Percentiles rank a stretch among this genome's conserved stretches.
phyloP scores from a whole-genome alignment of 2,329 filamentous ascomycete species.

The Monilinia laxa region DNA sequence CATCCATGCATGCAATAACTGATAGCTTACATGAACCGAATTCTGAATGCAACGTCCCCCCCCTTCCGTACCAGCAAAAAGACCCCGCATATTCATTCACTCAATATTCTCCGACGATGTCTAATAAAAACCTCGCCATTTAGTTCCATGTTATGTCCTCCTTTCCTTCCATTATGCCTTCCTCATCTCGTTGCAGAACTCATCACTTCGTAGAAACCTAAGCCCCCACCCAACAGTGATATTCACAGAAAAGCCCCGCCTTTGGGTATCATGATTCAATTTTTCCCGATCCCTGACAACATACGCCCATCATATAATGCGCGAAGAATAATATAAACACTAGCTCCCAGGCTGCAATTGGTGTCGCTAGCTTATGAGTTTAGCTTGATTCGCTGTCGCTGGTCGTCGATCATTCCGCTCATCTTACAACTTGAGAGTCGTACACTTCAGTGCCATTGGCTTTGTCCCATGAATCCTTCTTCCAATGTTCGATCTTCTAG shows the following conservation, averaged over 20 bases:
- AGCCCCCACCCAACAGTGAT: neutral
- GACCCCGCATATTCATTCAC: conserved; percentile 1
- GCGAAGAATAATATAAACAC: conserved; percentile 23
- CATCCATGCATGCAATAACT: conserved; percentile 17
- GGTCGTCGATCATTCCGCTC: conserved; percentile 7
- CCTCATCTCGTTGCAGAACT: conserved; percentile 16
- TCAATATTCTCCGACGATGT: neutral
- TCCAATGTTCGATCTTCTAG: conserved; percentile 92
- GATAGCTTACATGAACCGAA: conserved; percentile 21
- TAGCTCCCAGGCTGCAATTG: conserved; percentile 14
- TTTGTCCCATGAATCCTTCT: conserved; percentile 79
- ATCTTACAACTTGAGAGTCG: neutral
- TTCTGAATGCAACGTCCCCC: conserved; percentile 13
- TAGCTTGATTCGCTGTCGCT: conserved; percentile 11
- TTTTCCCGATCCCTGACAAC: conserved; percentile 22
- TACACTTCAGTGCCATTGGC: conserved; percentile 62
- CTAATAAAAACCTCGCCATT: neutral
- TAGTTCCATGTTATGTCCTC: neutral
- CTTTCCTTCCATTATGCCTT: conserved; percentile 8
- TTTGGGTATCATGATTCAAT: conserved; percentile 24
- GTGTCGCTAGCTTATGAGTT: conserved; percentile 7
- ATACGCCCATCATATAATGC: conserved; percentile 12
- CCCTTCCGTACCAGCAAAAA: conserved; percentile 18
- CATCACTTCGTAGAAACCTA: conserved; percentile 10
- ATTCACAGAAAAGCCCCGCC: conserved; percentile 18